Conservation (phyloP, 305 asterid genomes). For the Fraxinus angustifolia region DNA sequence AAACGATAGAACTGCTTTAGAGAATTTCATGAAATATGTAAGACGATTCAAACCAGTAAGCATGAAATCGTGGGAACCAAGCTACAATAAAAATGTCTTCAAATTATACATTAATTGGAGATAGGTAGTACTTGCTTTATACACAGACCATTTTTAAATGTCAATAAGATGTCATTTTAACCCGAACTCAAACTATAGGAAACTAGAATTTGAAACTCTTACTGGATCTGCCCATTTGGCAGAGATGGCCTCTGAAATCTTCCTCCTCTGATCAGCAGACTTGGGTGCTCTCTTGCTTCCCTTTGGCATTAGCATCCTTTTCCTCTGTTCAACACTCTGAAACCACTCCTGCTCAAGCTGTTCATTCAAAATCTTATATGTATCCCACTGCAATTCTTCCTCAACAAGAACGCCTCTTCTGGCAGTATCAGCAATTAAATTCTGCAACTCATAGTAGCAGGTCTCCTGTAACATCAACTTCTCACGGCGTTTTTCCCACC, state of each 20-base stretch:
- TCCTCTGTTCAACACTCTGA: slow-evolving; percentile 61
- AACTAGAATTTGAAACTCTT: slow-evolving; percentile 24
- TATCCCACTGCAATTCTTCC: slow-evolving; percentile 79
- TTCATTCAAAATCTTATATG: slow-evolving; percentile 46
- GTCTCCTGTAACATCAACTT: slow-evolving; percentile 62
- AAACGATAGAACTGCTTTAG: neutral
- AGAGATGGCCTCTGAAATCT: slow-evolving; percentile 76
- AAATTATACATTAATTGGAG: neutral
- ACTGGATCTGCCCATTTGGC: slow-evolving; percentile 99
- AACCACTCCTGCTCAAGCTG: slow-evolving; percentile 65
- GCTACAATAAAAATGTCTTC: neutral
- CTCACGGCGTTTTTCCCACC: slow-evolving; percentile 85
- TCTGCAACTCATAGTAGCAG: slow-evolving; percentile 71
- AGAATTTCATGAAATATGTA: neutral
- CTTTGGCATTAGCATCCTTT: slow-evolving; percentile 36
- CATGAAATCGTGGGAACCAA: neutral
- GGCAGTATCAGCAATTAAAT: slow-evolving; percentile 64
- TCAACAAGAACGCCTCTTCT: slow-evolving; percentile 60
- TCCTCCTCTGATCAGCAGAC: slow-evolving; percentile 78
- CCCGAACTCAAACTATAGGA: neutral
- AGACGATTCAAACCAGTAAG: neutral
- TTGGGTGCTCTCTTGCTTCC: slow-evolving; percentile 88
- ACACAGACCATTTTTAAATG: neutral
- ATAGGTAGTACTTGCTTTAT: neutral
- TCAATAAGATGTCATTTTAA: neutral